Base-by-base conservation (phyloP, 352 stramenopile species). In the Globisporangium emineosum region DNA sequence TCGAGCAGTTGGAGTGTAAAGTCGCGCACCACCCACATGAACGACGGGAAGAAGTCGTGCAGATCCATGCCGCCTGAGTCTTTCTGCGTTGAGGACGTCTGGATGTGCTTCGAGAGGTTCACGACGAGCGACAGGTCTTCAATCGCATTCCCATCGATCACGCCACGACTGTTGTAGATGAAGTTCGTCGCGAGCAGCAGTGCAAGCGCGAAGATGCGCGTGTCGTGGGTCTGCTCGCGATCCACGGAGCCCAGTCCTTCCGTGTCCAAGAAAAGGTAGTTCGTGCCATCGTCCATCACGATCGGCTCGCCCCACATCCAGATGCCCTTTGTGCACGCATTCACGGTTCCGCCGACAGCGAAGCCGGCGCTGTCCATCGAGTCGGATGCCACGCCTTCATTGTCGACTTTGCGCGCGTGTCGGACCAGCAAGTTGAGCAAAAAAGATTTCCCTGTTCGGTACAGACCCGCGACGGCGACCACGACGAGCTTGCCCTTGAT, bases 261-360 rank as follows among this genome's bases (percentile, higher is more conserved):
- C 5, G 90, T 97, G 66, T 97, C 90, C 40, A 97, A 67, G 69
- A 97, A 94, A 25, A 97, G 49, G 27, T 90, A 69, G 58, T 69
- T 90, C 17, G 86, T 93, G 64, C 78, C 81, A 47, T 90, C 70
- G 43, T 90, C 75, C 43, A 93, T 63, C 40, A 81, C 72, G 53
- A 94, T 81, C 32, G 88, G 88, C 32, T 85, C 64, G 30, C 88
- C 86, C 89, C 90, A 97, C 73, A 97, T 92, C 89, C 90, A 97
- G 62, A 97, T 97, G 57, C 90, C 90, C 62, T 96, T 95, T 13
- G 90, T 97, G 63, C 90, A 97, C 2, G 88, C 89, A 49, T 97
- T 94, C 0, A 96, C 81, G 0, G 89, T 97, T 21, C 65, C 84
- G 17, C 89, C 90, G 15, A 97, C 89, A 0, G 77, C 72, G 63